These are phyloP conservation scores for Neoascochyta sp. DNA, from an alignment of 2,329 filamentous ascomycete genomes.

Conservation along the genomic window DNA sequence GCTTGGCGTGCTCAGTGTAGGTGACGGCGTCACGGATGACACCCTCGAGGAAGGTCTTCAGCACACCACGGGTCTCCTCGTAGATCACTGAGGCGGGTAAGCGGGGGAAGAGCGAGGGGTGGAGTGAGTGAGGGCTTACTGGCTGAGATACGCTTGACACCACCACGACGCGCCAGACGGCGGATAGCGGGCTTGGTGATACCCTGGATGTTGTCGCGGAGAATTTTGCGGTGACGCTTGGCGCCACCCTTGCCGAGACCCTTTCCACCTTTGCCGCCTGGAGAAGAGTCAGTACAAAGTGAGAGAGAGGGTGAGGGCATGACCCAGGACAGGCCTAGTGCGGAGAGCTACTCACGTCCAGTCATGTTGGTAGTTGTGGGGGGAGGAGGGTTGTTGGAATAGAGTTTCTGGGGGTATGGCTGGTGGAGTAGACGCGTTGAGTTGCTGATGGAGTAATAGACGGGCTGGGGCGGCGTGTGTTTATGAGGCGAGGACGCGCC, in stretches of 20 bases:
- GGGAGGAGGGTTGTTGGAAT: conserved; percentile 9
- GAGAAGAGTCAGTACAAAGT: conserved; percentile 31
- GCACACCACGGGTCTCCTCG: conserved; percentile 72
- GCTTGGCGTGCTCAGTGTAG: conserved; percentile 77
- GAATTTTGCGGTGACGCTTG: conserved; percentile 55
- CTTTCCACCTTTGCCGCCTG: conserved; percentile 54
- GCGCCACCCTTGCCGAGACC: conserved; percentile 54
- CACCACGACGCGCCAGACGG: conserved; percentile 53
- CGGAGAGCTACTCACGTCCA: conserved; percentile 43
- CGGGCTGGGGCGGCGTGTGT: conserved; percentile 17
- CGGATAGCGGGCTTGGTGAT: conserved; percentile 55
- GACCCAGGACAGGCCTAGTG: conserved; percentile 37
- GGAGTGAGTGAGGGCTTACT: conserved; percentile 38
- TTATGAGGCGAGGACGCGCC: conserved; percentile 25
- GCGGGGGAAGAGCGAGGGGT: conserved; percentile 2
- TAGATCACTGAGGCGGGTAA: conserved; percentile 60
- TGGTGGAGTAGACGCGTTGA: conserved; percentile 12
- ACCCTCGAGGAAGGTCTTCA: conserved; percentile 74
- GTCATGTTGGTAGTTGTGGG: conserved; percentile 46
- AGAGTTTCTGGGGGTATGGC: no score
- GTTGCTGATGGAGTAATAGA: conserved; percentile 16
- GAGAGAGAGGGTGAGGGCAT: conserved; percentile 37
- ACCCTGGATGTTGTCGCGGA: conserved; percentile 55
- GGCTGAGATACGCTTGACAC: conserved; percentile 53
- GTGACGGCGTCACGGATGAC: conserved; percentile 75